Evolutionary conservation across 306 rosid species (phyloP).

Genomic region (Macrotyloma uniflorum): DNA sequence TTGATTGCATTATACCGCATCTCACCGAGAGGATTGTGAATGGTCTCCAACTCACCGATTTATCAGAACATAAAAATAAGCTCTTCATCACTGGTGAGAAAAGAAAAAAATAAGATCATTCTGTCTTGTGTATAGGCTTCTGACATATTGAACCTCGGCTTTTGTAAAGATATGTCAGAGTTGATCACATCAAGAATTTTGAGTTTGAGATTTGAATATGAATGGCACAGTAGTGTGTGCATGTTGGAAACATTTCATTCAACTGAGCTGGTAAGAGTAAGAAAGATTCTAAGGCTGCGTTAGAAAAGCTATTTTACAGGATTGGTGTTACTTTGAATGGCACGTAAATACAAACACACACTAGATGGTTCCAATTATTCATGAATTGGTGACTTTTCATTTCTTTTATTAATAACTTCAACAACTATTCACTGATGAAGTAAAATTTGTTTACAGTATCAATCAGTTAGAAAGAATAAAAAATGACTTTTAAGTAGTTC

Average conservation of each 20-base stretch:
- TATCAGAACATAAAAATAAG: slow-evolving; percentile 40
- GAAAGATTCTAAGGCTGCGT: background rate
- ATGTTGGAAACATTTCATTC: background rate
- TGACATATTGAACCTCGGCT: slow-evolving; percentile 37
- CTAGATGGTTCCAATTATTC: too few relatives aligned
- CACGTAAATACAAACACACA: too few relatives aligned
- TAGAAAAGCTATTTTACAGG: too few relatives aligned
- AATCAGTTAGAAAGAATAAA: too few relatives aligned
- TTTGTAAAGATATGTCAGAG: slow-evolving; percentile 44
- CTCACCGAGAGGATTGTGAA: slow-evolving; percentile 30
- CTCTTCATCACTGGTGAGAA: slow-evolving; percentile 42
- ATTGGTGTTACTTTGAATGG: too few relatives aligned
- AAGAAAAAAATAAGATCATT: slow-evolving; percentile 39
- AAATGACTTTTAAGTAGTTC: too few relatives aligned
- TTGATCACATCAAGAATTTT: slow-evolving; percentile 42
- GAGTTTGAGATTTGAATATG: slow-evolving; percentile 10
- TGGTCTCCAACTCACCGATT: slow-evolving; percentile 37
- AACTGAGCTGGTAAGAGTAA: background rate
- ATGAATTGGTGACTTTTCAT: too few relatives aligned
- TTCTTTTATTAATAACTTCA: too few relatives aligned
- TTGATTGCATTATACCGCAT: slow-evolving; percentile 37
- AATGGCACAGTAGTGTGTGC: slow-evolving; percentile 15
- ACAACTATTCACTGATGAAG: too few relatives aligned
- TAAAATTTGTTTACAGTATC: too few relatives aligned
- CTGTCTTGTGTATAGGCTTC: slow-evolving; percentile 48